A percentile compares a stretch with the other conserved stretches of the same genome.
Conservation (phyloP, 495 filamentous ascomycete genomes). For the Acidomyces sp. region DNA sequence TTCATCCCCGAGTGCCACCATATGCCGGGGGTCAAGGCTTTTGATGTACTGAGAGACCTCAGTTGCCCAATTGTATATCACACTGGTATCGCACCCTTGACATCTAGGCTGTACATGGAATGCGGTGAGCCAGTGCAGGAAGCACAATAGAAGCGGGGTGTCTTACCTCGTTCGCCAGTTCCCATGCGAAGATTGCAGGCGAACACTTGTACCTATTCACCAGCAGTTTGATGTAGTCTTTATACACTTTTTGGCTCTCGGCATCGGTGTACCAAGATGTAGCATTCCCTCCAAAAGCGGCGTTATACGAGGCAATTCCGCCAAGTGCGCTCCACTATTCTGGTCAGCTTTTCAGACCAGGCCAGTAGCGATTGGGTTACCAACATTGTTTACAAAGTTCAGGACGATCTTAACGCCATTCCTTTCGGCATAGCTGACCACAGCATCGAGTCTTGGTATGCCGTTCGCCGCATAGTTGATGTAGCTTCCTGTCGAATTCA, state of each 20-base stretch:
- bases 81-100: conserved; percentile 2
- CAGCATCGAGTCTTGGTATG: conserved; percentile 12
- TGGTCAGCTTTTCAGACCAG: not conserved
- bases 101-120: conserved; percentile 39
- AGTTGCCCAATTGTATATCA: conserved; percentile 40
- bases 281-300: conserved; percentile 14
- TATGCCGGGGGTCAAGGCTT: conserved; percentile 3
- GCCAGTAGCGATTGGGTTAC: not conserved
- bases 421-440: conserved; percentile 6
- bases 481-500: conserved; percentile 28
- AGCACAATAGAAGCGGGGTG: too few species aligned
- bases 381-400: conserved; percentile 11
- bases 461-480: conserved; percentile 22
- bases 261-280: conserved; percentile 12
- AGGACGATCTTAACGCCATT: conserved; percentile 7
- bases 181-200: conserved; percentile 55
- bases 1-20: conserved; percentile 47
- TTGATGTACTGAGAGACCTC: conserved; percentile 32
- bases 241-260: conserved; percentile 32
- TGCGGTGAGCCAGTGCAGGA: conserved; percentile 42
- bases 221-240: conserved; percentile 50
- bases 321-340: conserved; percentile 10
- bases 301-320: conserved; percentile 12
- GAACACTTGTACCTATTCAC: conserved; percentile 46
- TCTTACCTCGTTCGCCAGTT: conserved; percentile 58